Evolutionary conservation across 75 land plant genomes (phyloP).

Genomic region (Adiantum capillusveneris): DNA sequence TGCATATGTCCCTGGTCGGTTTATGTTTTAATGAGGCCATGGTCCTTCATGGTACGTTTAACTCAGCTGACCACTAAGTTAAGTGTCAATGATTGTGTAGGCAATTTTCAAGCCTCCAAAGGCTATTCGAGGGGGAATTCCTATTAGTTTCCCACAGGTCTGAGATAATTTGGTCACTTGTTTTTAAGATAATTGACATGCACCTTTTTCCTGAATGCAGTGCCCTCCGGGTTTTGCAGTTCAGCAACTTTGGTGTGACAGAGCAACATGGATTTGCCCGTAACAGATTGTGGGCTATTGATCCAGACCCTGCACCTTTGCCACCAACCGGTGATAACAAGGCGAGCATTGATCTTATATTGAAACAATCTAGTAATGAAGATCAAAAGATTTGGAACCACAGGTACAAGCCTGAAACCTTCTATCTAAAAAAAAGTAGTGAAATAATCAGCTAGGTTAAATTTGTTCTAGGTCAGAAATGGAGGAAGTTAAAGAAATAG

Average conservation of each 20-base stretch:
- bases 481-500: too few species aligned
- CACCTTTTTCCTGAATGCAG: constrained; percentile 24
- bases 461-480: too few species aligned
- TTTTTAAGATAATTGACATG: constrained; percentile 1
- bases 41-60: too few species aligned
- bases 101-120: constrained; percentile 58
- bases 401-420: constrained; percentile 19
- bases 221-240: constrained; percentile 37
- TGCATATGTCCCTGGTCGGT: too few species aligned
- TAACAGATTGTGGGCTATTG: constrained; percentile 52
- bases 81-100: constrained; percentile 13
- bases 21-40: too few species aligned
- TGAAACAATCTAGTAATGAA: constrained; percentile 53
- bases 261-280: constrained; percentile 74
- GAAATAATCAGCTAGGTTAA: too few species aligned
- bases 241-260: constrained; percentile 48
- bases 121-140: constrained; percentile 62
- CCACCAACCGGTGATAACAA: constrained; percentile 33
- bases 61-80: too few species aligned
- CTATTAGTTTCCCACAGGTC: constrained; percentile 71
- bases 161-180: neutral
- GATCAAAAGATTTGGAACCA: constrained; percentile 46
- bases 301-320: constrained; percentile 42
- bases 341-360: constrained; percentile 47
- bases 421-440: neutral